Evolutionary conservation across 805 yeast genomes (phyloP), one percentile per base, ranked within the genome.

Genomic region (Yarrowia deformans): DNA sequence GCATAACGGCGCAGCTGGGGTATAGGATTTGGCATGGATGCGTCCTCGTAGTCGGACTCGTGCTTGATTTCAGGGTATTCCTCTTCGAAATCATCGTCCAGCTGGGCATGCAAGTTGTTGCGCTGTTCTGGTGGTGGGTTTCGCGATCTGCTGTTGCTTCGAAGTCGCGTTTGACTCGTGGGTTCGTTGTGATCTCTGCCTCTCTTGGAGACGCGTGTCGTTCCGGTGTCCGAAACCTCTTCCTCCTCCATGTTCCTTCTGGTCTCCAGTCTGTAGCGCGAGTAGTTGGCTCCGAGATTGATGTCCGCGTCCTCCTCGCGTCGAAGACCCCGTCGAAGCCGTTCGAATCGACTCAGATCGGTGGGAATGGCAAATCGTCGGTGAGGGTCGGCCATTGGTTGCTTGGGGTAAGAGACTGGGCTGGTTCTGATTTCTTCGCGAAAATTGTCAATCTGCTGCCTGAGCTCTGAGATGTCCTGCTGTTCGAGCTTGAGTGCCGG

Each of bases 341-440:
- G 66, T 14, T 60, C 66, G 18, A 60, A 60, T 2, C 66, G 66
- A 34, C 13, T 8, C 40, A 60, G 9, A 9, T 60, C 66, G 8
- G 52, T 45, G 1, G 52, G 66, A 18, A 43, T 18, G 14, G 66
- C 52, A 45, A 60, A 60, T 32, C 66, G 29, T 34, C 66, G 12
- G 16, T 34, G 13, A 4, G 66, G 66, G 18, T 60, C 66, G 6
- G 37, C 52, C 52, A 43, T 60, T 23, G 63, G 46, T 29, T 23
- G 34, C 14, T n/a, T 42, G 32, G 66, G 66, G 52, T 60, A 60
- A n/a, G 50, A 43, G 9, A 60, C 52, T 12, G 66, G 66, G 52
- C 52, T 45, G 9, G 45, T 60, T 35, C 46, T 29, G 42, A 60
- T 60, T 43, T 43, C 66, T 19, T 60, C 48, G 7, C 66, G 50